These are phyloP conservation scores for Coemansia sp. DNA, from an alignment of 192 early-diverging fungal genomes.

Conservation along the genomic window DNA sequence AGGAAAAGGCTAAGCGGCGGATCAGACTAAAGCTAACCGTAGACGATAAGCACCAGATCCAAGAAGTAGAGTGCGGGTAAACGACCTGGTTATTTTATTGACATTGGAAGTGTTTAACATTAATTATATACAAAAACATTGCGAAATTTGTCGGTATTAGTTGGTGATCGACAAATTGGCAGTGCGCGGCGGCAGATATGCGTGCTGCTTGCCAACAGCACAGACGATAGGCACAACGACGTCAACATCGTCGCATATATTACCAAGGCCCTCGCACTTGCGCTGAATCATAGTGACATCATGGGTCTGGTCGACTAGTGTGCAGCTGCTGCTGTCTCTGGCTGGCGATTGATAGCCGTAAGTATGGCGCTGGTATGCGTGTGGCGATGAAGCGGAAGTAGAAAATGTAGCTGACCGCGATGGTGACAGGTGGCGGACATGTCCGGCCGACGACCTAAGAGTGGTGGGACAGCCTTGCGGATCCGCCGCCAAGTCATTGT, in stretches of 20 bases:
- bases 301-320: background rate
- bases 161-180: slow-evolving; percentile 33
- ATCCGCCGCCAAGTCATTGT: slow-evolving; percentile 30
- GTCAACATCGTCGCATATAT: slow-evolving; percentile 12
- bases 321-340: slow-evolving; percentile 8
- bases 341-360: background rate
- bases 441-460: background rate
- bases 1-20: slow-evolving; percentile 38
- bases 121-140: background rate
- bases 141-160: background rate
- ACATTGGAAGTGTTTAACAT: background rate
- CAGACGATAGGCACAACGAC: slow-evolving; percentile 17
- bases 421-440: slow-evolving; percentile 12
- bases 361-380: background rate
- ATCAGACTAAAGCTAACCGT: slow-evolving; percentile 42
- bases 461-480: background rate
- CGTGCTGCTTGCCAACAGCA: slow-evolving; percentile 18
- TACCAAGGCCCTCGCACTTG: background rate
- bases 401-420: slow-evolving; percentile 20
- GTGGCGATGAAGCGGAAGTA: background rate
- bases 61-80: slow-evolving; percentile 43
- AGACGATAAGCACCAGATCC: slow-evolving; percentile 43
- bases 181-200: slow-evolving; percentile 49
- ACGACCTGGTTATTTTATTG: background rate
- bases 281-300: background rate